phyloP scores from a whole-genome alignment of 345 rosid species.

The Brassica cretica region DNA sequence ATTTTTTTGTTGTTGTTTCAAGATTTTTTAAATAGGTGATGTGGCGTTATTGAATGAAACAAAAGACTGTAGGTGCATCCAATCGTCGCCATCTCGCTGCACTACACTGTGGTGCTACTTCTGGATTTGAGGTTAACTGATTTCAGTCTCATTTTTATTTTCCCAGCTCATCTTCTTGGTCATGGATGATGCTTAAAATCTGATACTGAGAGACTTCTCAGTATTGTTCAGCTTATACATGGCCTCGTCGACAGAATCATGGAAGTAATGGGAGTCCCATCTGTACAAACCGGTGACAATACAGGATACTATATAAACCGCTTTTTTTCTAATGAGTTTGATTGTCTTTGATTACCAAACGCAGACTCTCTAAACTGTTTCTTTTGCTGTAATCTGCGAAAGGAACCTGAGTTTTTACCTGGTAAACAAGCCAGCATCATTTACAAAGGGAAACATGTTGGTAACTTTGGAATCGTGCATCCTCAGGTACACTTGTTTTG shows the following conservation, averaged over 20 bases:
- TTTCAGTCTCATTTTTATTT: not conserved
- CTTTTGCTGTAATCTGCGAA: not conserved
- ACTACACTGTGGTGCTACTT: slow-evolving; percentile 79
- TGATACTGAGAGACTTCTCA: not conserved
- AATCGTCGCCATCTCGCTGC: slow-evolving; percentile 74
- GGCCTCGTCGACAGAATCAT: slow-evolving; percentile 82
- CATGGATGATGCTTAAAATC: not conserved
- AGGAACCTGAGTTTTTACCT: slow-evolving; percentile 77
- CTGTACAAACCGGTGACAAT: slow-evolving; percentile 50
- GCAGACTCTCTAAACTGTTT: not conserved
- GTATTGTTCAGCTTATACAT: slow-evolving; percentile 66
- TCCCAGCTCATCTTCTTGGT: not conserved
- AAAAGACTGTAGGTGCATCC: slow-evolving; percentile 78
- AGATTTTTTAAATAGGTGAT: slow-evolving; percentile 90
- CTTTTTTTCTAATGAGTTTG: not conserved
- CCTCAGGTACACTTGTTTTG: not conserved
- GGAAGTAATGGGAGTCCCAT: slow-evolving; percentile 52
- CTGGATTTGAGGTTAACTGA: slow-evolving; percentile 82
- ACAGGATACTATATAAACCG: slow-evolving; percentile 60
- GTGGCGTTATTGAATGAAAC: slow-evolving; percentile 58
- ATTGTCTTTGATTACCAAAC: not conserved
- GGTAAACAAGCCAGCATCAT: slow-evolving; percentile 81
- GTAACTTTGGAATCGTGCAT: slow-evolving; percentile 41
- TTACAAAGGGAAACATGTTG: slow-evolving; percentile 66
- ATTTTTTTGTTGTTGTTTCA: slow-evolving; percentile 17